These are phyloP conservation scores for Jatropha curcas DNA, from an alignment of 345 rosid species.

Conservation along the genomic window DNA sequence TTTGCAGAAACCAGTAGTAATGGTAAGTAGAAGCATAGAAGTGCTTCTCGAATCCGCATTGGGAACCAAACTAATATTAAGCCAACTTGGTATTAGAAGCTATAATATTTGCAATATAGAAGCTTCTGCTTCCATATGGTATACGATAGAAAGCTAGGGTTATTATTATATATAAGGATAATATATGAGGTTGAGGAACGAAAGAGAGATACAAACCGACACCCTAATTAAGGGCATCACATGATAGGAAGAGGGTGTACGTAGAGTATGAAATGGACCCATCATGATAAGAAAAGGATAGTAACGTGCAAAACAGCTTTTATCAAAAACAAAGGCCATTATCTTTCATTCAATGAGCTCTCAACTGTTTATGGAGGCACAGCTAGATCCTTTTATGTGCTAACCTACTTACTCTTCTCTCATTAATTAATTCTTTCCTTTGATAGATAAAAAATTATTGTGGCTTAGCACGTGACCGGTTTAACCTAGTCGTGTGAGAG, in stretches of 20 bases:
- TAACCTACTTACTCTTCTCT: slow-evolving; percentile 28
- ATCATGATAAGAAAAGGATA: slow-evolving; percentile 21
- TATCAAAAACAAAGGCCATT: background rate
- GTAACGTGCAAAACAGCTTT: slow-evolving; percentile 22
- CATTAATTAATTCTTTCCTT: slow-evolving; percentile 25
- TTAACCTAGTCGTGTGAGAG: no score
- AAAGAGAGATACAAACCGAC: slow-evolving; percentile 22
- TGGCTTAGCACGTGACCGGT: no score
- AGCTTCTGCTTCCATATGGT: no score
- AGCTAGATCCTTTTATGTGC: slow-evolving; percentile 20
- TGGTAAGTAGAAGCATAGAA: slow-evolving; percentile 43
- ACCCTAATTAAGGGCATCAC: slow-evolving; percentile 37
- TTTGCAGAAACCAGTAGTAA: slow-evolving; percentile 31
- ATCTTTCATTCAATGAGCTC: slow-evolving; percentile 35
- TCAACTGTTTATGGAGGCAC: slow-evolving; percentile 28
- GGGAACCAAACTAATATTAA: slow-evolving; percentile 21
- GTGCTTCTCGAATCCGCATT: slow-evolving; percentile 55
- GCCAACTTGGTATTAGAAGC: slow-evolving; percentile 1
- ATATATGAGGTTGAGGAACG: background rate
- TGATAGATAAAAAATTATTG: background rate
- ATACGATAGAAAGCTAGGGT: background rate
- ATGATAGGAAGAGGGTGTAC: no score
- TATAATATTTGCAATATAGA: background rate
- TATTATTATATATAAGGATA: slow-evolving; percentile 23
- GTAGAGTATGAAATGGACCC: slow-evolving; percentile 38